Base-by-base conservation (phyloP, 2,329 filamentous ascomycete species). In the Cladosporium velox region DNA sequence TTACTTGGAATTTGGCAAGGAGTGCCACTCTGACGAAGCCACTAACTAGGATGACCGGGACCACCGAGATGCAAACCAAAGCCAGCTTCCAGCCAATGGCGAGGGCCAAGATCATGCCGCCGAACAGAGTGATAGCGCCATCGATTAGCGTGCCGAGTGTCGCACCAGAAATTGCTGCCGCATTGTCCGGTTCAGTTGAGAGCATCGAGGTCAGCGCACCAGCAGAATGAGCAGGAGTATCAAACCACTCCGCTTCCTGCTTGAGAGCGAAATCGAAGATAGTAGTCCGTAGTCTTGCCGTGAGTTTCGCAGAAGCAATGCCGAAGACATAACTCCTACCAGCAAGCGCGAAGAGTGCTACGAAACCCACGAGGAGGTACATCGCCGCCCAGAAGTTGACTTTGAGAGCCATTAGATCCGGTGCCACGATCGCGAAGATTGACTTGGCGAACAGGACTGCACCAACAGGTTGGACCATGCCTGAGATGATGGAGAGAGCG, bases 331-430 rank as follows among this genome's bases (percentile, higher is more conserved):
- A 79, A 3, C 78, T 49, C 0, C 79, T 73, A 32, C 83, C 81
- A 0, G 75, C 81, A 11, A 86, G 69, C 0, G 84, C 83, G 3
- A 86, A 78, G 67, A 95, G 86, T 73, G 90, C 86, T 10, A 86
- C 73, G 71, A 86, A 85, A 2, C 87, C 92, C 65, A 96, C 82
- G 84, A 95, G 92, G 67, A 92, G 83, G 72, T 86, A 85, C 83
- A 86, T 86, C 15, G 86, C 77, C 0, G 83, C 78, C 74, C 80
- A 86, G 71, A 86, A 85, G 80, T 75, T 78, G 30, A 90, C 88
- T 66, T 58, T 58, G 18, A 58, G n/a, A 92, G 86, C n/a, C 84
- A 81, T 70, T 80, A 85, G 77, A 82, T 83, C 44, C 34, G 82
- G 85, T 34, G 88, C 79, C 11, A 88, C 87, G n/a, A 93, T 83